Evolutionary conservation across 495 filamentous ascomycete species (phyloP).

Genomic region (Penicillium chermesinum): DNA sequence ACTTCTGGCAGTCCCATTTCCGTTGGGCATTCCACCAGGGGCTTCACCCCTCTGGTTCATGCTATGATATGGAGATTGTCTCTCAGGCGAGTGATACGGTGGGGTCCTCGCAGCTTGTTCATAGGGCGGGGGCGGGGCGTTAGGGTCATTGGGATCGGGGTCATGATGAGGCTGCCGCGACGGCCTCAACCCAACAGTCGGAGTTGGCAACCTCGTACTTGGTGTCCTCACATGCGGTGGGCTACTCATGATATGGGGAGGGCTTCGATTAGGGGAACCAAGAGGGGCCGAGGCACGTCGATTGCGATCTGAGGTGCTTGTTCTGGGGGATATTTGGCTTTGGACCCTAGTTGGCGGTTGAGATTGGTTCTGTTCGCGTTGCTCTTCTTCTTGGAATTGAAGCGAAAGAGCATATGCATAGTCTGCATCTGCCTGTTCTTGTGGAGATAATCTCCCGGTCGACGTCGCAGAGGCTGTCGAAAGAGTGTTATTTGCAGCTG

Average conservation of each 20-base stretch:
- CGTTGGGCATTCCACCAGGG: slow-evolving; percentile 18
- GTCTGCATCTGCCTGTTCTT: slow-evolving; percentile 48
- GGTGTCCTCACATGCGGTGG: slow-evolving; percentile 20
- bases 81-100: slow-evolving; percentile 57
- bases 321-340: neutral
- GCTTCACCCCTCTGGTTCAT: slow-evolving; percentile 21
- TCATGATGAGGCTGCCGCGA: slow-evolving; percentile 16
- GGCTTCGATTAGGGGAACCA: slow-evolving; percentile 7
- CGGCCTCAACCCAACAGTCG: slow-evolving; percentile 1
- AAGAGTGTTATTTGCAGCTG: slow-evolving; percentile 3
- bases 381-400: slow-evolving; percentile 43
- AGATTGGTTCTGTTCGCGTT: slow-evolving; percentile 16
- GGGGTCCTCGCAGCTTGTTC: slow-evolving; percentile 67
- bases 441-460: slow-evolving; percentile 20
- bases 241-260: slow-evolving; percentile 15
- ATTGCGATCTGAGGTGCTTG: slow-evolving; percentile 5
- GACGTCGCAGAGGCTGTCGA: slow-evolving; percentile 5
- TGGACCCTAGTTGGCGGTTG: neutral
- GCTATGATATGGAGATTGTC: slow-evolving; percentile 40
- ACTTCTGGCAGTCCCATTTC: slow-evolving; percentile 9
- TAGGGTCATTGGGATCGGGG: slow-evolving; percentile 36
- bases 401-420: slow-evolving; percentile 45
- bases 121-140: slow-evolving; percentile 71
- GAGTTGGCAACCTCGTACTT: no score
- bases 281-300: slow-evolving; percentile 8